Conservation (phyloP, 2,329 filamentous ascomycete genomes). For the Xylariaceae sp. region DNA sequence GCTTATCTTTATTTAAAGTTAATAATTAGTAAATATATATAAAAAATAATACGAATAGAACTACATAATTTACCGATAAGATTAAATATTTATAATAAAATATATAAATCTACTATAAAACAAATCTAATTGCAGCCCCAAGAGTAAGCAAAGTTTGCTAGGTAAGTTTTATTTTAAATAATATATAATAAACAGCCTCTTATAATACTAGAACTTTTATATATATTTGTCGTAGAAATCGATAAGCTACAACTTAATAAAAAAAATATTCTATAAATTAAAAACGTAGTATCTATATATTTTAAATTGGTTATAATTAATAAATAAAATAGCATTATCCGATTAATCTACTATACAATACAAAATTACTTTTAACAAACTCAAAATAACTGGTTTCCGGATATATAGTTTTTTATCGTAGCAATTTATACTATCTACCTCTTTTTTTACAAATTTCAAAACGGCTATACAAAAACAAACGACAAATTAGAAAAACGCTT, state of each 20-base stretch:
- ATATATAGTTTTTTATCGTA: background rate
- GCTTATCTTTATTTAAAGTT: conserved; percentile 36
- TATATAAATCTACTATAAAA: conserved; percentile 40
- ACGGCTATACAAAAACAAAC: background rate
- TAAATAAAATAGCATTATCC: background rate
- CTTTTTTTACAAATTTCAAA: background rate
- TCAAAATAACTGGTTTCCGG: background rate
- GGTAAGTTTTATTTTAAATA: conserved; percentile 39
- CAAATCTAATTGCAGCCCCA: conserved; percentile 38
- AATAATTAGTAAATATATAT: conserved; percentile 29
- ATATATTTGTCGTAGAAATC: conserved; percentile 37
- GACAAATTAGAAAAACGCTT: background rate
- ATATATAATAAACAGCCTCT: conserved; percentile 34
- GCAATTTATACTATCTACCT: background rate
- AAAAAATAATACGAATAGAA: conserved; percentile 30
- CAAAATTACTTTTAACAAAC: background rate
- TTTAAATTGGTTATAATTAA: background rate
- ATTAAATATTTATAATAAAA: conserved; percentile 30
- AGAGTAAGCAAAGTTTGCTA: conserved; percentile 34
- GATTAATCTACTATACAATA: background rate
- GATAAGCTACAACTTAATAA: conserved; percentile 25
- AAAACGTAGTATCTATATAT: background rate
- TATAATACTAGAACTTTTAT: conserved; percentile 33
- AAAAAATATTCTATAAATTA: conserved; percentile 17
- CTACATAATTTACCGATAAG: conserved; percentile 31